A percentile compares a stretch with the other conserved stretches of the same genome.
Conservation (phyloP, 164 flowering plant genomes). For the Brasenia schreberi region DNA sequence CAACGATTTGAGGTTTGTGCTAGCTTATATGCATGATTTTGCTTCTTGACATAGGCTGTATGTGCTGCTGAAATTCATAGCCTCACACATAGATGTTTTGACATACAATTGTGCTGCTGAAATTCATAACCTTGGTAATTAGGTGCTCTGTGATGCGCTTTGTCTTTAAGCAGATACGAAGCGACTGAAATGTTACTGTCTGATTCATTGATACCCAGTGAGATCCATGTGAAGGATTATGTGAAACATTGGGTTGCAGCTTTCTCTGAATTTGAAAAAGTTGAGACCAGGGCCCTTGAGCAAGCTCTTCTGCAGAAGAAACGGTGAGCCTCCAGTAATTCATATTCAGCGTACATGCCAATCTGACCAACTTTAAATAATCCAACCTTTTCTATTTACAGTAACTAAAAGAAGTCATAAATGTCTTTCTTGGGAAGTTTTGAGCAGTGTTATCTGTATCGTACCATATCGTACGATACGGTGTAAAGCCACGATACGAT, state of each 20-base stretch:
- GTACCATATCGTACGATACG: too few species aligned
- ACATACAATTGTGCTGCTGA: too few species aligned
- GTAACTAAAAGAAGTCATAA: neutral
- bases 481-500: too few species aligned
- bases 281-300: constrained; percentile 90
- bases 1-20: constrained; percentile 76
- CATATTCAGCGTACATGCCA: constrained; percentile 10
- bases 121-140: too few species aligned
- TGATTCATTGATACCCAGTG: constrained; percentile 50
- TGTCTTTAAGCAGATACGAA: constrained; percentile 56
- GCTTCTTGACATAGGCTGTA: neutral
- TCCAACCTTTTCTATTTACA: neutral
- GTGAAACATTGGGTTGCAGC: constrained; percentile 59
- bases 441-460: too few species aligned
- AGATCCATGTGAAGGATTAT: constrained; percentile 43
- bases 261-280: constrained; percentile 68
- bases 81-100: too few species aligned
- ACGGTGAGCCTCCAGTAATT: constrained; percentile 39
- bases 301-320: constrained; percentile 87
- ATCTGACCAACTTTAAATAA: constrained; percentile 2
- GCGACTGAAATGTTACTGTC: constrained; percentile 57
- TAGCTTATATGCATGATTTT: neutral
- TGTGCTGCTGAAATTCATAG: neutral
- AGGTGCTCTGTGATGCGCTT: neutral
- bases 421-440: too few species aligned